Evolutionary conservation across 108 stramenopile species (phyloP), one percentile per base, ranked within the genome.

Genomic region (Schizochytrium sp.): DNA sequence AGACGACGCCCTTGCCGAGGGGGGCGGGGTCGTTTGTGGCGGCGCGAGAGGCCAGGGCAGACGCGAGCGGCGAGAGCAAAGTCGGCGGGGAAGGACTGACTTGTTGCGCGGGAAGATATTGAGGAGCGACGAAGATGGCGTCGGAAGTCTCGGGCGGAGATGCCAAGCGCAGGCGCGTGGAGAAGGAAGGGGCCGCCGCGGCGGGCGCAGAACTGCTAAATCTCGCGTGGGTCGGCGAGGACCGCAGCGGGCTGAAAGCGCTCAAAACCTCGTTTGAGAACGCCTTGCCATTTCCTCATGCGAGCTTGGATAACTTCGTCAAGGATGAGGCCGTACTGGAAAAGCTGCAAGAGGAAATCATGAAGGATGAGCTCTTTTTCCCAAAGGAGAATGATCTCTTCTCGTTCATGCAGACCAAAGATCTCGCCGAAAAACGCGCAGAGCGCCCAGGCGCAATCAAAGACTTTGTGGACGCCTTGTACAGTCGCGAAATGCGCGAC

Each of bases 331-430:
- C 45, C 8, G 76, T 53, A 23, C 48, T 83, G 16, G 76, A 47
- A 12, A 23, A 12, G 51, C 76, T 83, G 5, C 76, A 83, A 45
- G 12, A 47, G 25, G 76, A 83, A 23, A 23, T 83, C 25, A 47
- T 83, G 76, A 53, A 83, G 76, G 48, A 83, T 12, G 76, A 83
- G 76, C 63, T 69, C 14, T 83, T 53, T 45, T 83, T 53, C 48
- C 45, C 51, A 43, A 83, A 83, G 76, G 76, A 83, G 51, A 83
- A 83, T 83, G 76, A 83, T 34, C 51, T 83, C 19, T 83, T 83
- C 51, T 83, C 76, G 25, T 83, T 83, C 76, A 53, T 83, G 76
- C 76, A 83, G 28, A 53, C 23, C 76, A 47, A 53, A 18, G 76
- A 83, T 4, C 76, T 83, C 25, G 76, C 76, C 19, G 63, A 28